phyloP scores from a whole-genome alignment of 441 rosid species.

The Metrosideros polymorpha region DNA sequence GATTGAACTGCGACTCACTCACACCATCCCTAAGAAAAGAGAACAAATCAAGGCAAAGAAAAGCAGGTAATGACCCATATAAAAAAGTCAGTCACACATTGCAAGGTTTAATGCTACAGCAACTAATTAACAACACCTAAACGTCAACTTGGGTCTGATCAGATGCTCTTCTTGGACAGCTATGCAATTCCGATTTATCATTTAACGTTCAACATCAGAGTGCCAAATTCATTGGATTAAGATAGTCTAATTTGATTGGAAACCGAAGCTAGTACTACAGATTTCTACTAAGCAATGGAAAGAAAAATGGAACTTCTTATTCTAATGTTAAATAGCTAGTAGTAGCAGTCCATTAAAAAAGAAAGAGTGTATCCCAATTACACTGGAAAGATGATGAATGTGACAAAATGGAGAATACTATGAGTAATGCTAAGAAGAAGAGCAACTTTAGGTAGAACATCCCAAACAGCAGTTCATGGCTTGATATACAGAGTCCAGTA shows the following conservation, averaged over 20 bases:
- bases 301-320: not conserved
- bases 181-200: not conserved
- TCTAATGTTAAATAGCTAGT: not conserved
- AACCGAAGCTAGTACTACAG: not conserved
- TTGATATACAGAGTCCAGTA: not conserved
- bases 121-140: not conserved
- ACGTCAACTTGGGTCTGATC: not conserved
- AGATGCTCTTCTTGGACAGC: not conserved
- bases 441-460: not conserved
- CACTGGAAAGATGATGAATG: not conserved
- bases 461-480: not conserved
- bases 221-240: not conserved
- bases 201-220: not conserved
- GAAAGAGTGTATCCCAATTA: not conserved
- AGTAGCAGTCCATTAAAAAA: not conserved
- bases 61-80: not conserved
- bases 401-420: not conserved
- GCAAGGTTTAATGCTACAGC: not conserved
- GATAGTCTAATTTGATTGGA: not conserved
- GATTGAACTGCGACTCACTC: slow-evolving; percentile 84
- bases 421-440: not conserved
- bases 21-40: slow-evolving; percentile 69
- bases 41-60: not conserved
- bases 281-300: not conserved
- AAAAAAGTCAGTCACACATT: not conserved